Base-by-base conservation (phyloP, 2,329 filamentous ascomycete species). In the Diaporthe capsici region DNA sequence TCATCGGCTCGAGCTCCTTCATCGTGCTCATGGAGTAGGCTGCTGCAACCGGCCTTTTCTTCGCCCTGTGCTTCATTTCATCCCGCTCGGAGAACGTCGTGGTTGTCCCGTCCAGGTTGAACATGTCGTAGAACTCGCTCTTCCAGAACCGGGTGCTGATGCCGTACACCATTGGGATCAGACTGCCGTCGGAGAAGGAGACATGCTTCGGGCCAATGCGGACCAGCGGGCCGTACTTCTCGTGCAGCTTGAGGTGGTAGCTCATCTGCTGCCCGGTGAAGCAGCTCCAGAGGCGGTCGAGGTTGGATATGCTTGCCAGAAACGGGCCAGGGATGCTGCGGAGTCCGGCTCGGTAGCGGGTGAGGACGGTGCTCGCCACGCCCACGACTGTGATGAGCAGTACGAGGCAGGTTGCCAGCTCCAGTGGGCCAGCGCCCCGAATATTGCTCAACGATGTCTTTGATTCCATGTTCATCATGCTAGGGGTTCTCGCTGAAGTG, bases 131-230 rank as follows among this genome's bases (percentile, higher is more conserved):
- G 42, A 74, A 70, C 22, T 51, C 51, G n/a, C 72, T 70, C 51
- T 74, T 74, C 34, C 28, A 57, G 42, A 74, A 74, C 82, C 85
- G 8, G 76, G 74, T 15, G 79, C 72, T 7, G 79, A 79, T 74
- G 15, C 76, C 71, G 65, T 78, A 77, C 25, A 77, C 60, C 68
- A 58, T 20, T 4, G 76, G 75, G 22, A 78, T 75, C 31, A 76
- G 55, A 20, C 60, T 42, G 22, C 72, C 75, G 53, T 78, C 70
- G 65, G 79, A 82, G 78, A 83, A 86, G 8, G 83, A 83, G 13
- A 86, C 80, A 63, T 86, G 83, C 44, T 83, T 80, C 0, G 85
- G 84, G 8, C 81, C 81, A 25, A 85, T 75, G 15, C 85, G 83
- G 15, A 86, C 85, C 1, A 86, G 79, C 0, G 80, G 78, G 22